phyloP scores from a whole-genome alignment of 495 filamentous ascomycete genomes.

The Chaetomium tenue region DNA sequence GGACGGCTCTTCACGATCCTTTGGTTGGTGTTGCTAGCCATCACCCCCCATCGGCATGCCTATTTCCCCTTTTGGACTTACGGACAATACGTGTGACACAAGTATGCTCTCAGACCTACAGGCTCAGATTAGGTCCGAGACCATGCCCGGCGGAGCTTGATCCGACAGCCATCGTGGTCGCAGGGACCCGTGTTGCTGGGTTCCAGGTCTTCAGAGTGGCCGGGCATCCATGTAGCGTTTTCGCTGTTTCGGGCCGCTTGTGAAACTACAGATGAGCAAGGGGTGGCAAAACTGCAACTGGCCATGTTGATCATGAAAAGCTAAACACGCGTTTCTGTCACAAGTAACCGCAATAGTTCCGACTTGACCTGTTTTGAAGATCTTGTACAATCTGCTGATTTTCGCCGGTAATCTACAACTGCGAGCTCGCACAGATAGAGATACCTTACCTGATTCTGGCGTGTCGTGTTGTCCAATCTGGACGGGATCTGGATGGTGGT shows the following conservation, averaged over 20 bases:
- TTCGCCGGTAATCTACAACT: too few species aligned
- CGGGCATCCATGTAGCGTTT: not conserved
- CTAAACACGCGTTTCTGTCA: too few species aligned
- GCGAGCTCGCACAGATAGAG: too few species aligned
- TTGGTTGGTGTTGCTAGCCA: not conserved
- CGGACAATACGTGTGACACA: not conserved
- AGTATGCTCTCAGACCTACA: not conserved
- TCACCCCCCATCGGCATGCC: constrained; percentile 8
- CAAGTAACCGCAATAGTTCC: too few species aligned
- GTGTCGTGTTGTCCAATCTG: too few species aligned
- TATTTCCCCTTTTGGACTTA: constrained; percentile 6
- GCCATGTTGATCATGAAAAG: not conserved
- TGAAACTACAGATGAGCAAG: not conserved
- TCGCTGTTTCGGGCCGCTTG: constrained; percentile 1
- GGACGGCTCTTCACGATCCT: constrained; percentile 5
- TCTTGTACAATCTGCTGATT: too few species aligned
- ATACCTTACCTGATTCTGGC: too few species aligned
- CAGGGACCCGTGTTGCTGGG: not conserved
- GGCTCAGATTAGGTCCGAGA: not conserved
- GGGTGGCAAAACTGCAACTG: not conserved
- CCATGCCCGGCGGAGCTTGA: not conserved
- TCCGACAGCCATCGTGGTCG: not conserved
- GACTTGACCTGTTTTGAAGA: too few species aligned
- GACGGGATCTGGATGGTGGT: too few species aligned
- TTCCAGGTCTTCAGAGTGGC: not conserved